Conservation (phyloP, 1,139 yeast species). For the Protomyces macrosporus region DNA sequence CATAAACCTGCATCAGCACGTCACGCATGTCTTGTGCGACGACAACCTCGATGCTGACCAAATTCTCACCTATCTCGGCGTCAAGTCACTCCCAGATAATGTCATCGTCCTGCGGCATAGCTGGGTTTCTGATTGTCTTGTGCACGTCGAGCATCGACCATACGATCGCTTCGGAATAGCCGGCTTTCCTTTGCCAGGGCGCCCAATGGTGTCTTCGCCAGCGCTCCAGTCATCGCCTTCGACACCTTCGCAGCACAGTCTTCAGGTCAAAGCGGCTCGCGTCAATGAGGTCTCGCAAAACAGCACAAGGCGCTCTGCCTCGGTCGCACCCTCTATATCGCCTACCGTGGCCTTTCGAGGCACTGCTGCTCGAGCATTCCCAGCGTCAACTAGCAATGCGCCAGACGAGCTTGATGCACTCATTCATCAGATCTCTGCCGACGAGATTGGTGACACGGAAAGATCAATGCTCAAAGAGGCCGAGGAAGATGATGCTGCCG, state of each 20-base stretch:
- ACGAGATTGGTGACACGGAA: too few species aligned
- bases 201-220: too few species aligned
- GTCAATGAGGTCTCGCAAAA: too few species aligned
- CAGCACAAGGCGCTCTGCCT: too few species aligned
- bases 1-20: background rate
- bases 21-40: slow-evolving; percentile 17
- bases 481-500: too few species aligned
- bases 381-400: background rate
- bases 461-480: too few species aligned
- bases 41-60: background rate
- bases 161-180: background rate
- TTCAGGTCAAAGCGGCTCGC: background rate
- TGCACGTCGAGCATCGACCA: background rate
- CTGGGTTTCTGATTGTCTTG: background rate
- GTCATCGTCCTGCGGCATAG: background rate
- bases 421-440: background rate
- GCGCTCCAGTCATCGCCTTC: background rate
- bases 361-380: background rate
- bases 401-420: background rate
- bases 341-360: background rate
- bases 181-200: background rate
- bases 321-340: background rate
- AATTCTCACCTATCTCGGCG: background rate
- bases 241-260: background rate
- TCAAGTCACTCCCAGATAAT: background rate